Evolutionary conservation across 2,329 filamentous ascomycete species (phyloP), one percentile per base, ranked within the genome.

Genomic region (Fusarium coicis): DNA sequence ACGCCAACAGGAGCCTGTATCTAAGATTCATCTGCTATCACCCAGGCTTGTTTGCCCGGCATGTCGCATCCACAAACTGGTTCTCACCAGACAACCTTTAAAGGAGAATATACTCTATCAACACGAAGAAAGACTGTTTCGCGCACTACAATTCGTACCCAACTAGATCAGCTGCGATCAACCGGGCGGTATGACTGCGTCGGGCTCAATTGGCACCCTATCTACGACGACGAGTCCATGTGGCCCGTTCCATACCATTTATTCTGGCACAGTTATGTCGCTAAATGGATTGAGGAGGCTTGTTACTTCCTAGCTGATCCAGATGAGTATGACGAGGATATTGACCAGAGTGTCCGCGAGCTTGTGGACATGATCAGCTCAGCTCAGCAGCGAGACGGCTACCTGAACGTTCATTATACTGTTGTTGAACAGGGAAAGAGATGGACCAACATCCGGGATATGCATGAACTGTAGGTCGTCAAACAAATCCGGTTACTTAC

Each of bases 381-480:
- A 11, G 89, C 89, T 2, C 89, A 91, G 79, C 85, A 88, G 60
- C 79, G 82, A 5, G 90, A 91, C 73, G 89, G 89, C 5, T 91
- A 91, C 76, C 77, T 92, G 34, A 91, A 91, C 74, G 85, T 90
- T 9, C 88, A 91, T 76, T 91, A 87, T 70, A 89, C 87, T 1
- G 86, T 91, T 1, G 86, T 90, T 2, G 87, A 87, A 52, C 88
- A 87, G 0, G 83, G 80, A 1, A 85, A 86, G 56, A 79, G 89
- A 19, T 91, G 87, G 81, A 85, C 86, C 0, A 91, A 91, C 72
- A 73, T 91, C 21, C n/a, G 19, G 55, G 90, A 91, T 77, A 85
- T 90, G 80, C 89, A 91, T 80, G 89, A 91, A 78, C 77, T 91
- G 84, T 89, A 80, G 80, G 83, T 78, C n/a, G 10, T 14, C 56